Base-by-base conservation (phyloP, 1,139 yeast species). In the Pichia sp. region DNA sequence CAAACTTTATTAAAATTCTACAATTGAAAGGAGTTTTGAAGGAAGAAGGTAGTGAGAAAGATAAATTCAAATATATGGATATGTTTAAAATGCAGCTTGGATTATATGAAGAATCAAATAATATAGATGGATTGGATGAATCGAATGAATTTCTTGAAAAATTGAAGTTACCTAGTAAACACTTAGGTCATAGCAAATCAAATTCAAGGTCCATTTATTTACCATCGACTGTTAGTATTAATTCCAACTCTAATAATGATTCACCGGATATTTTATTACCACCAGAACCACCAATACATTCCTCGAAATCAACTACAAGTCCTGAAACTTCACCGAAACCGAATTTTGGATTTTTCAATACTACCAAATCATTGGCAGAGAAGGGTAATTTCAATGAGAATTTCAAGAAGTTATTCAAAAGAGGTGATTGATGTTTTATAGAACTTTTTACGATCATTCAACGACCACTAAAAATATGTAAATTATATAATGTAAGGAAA, bases 1-100 rank as follows among this genome's bases (percentile, higher is more conserved):
- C 64, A 14, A 85, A 85, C 54, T 84, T 84, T 55, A 58, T 63
- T 45, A 84, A 83, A 55, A 64, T 85, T 5, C 64, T 85, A 42
- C 73, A 69, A 26, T 66, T 84, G 46, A 84, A 84, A 59, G 80
- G 82, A 6, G 65, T 79, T 18, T 47, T 67, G 2, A 47, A 52
- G 9, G 49, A 45, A 26, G 57, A 54, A 20, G 43, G 51, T 1
- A 47, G 52, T 8, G 48, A 48, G 32, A 51, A 52, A 24, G 71
- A 69, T 40, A 77, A 74, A 37, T 56, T 61, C 32, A 70, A 72
- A 49, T 80, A 74, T 50, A 55, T 76, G 36, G 91, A 82, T 39
- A 63, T 70, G 44, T 84, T 84, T 63, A 70, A 72, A 47, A 60
- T 73, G 11, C 83, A 79, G 55, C 58, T 79, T 43, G 64, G 75